These are phyloP conservation scores for Coemansia erecta DNA, from an alignment of 192 early-diverging fungal genomes.

Conservation along the genomic window DNA sequence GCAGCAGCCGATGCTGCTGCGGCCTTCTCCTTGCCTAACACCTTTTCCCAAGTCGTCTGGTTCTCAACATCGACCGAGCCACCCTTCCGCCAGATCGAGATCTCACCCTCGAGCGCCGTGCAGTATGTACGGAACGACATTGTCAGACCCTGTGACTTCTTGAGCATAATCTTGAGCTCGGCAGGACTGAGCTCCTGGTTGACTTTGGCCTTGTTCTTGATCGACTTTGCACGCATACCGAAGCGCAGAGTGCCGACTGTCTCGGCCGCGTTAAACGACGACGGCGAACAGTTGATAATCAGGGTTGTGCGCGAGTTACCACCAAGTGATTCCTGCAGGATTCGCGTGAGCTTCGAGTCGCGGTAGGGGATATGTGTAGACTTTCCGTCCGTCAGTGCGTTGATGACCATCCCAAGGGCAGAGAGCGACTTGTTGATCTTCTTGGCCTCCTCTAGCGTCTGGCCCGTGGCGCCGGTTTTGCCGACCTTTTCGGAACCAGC, in stretches of 20 bases:
- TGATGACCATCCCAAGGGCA: conserved; percentile 99
- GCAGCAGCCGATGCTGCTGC: neutral
- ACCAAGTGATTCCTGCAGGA: conserved; percentile 98
- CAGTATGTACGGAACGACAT: conserved; percentile 83
- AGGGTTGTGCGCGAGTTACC: conserved; percentile 99
- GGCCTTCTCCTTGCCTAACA: conserved; percentile 26
- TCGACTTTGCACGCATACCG: conserved; percentile 98
- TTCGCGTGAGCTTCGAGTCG: conserved; percentile 98
- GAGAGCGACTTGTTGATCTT: conserved; percentile 99
- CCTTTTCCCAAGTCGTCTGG: conserved; percentile 53
- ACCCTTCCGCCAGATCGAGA: conserved; percentile 86
- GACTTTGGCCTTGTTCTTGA: conserved; percentile 99
- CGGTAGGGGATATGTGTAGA: conserved; percentile 98
- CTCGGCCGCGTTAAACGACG: conserved; percentile 95
- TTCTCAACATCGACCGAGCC: conserved; percentile 61
- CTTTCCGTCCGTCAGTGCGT: conserved; percentile 97
- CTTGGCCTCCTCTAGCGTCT: conserved; percentile 99
- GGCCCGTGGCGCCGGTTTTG: conserved; percentile 97
- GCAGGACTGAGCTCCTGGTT: conserved; percentile 93
- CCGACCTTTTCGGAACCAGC: conserved; percentile 98
- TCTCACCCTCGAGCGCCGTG: conserved; percentile 81
- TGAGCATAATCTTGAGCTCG: conserved; percentile 94
- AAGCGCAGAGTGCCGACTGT: conserved; percentile 92
- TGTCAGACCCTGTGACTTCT: conserved; percentile 81
- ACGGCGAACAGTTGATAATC: conserved; percentile 98